phyloP scores from a whole-genome alignment of 1,284 basidiomycete genomes.

The Ustilago nuda region DNA sequence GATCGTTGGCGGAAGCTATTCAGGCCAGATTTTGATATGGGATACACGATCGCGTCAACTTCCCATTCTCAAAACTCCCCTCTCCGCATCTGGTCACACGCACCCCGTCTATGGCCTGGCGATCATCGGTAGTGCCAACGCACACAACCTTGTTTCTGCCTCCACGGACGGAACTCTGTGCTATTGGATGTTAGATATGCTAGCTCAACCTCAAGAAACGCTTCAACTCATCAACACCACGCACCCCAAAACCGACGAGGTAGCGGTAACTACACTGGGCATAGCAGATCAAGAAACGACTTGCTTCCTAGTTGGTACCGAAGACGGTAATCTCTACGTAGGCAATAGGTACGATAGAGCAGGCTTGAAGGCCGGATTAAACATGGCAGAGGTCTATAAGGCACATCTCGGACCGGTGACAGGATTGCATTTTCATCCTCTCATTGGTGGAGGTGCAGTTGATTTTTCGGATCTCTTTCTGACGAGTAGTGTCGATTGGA shows the following conservation, averaged over 20 bases:
- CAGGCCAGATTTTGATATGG: constrained; percentile 97
- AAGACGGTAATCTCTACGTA: constrained; percentile 95
- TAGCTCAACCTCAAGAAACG: constrained; percentile 80
- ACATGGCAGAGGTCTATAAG: constrained; percentile 85
- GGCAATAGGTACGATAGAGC: constrained; percentile 96
- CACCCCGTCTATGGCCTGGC: constrained; percentile 98
- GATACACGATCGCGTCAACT: constrained; percentile 91
- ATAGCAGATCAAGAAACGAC: constrained; percentile 95
- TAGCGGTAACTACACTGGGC: constrained; percentile 89
- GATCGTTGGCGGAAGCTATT: constrained; percentile 96
- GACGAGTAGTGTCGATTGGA: constrained; percentile 70
- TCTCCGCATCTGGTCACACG: constrained; percentile 89
- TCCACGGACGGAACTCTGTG: constrained; percentile 97
- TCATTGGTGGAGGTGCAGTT: constrained; percentile 70
- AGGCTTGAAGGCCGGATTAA: constrained; percentile 92
- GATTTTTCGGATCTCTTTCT: constrained; percentile 96
- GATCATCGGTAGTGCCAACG: constrained; percentile 97
- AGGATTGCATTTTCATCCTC: constrained; percentile 91
- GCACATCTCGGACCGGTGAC: constrained; percentile 93
- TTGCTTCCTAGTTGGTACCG: constrained; percentile 94
- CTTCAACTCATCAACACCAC: constrained; percentile 51
- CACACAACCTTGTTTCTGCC: constrained; percentile 93
- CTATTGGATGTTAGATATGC: constrained; percentile 98
- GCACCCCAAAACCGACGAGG: constrained; percentile 77
- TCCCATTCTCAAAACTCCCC: constrained; percentile 93